Conservation (phyloP, 2,329 filamentous ascomycete genomes). For the Colletotrichum plurivorum region DNA sequence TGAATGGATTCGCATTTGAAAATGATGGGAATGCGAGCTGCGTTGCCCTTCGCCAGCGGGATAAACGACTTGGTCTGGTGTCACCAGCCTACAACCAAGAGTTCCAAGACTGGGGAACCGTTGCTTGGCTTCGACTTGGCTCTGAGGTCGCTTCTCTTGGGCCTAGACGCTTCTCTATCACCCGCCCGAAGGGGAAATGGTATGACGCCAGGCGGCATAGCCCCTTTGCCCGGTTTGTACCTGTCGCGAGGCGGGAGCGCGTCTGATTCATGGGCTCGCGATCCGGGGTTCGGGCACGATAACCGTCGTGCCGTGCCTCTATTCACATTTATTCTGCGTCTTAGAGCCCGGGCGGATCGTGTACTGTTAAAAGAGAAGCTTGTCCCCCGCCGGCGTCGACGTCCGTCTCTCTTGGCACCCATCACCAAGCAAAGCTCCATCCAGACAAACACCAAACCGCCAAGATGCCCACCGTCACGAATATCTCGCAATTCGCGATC, state of each 20-base stretch:
- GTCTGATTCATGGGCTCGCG: not conserved
- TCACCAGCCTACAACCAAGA: too few relatives aligned
- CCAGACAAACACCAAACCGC: not conserved
- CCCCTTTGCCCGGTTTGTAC: conserved; percentile 19
- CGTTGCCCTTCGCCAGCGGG: too few relatives aligned
- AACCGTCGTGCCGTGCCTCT: not conserved
- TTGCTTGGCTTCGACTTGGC: too few relatives aligned
- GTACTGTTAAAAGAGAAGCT: not conserved
- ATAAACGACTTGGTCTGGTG: too few relatives aligned
- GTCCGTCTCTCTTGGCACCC: not conserved
- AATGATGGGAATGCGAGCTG: too few relatives aligned
- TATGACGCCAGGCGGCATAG: conserved; percentile 3
- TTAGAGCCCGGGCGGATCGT: not conserved
- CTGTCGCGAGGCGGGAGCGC: not conserved
- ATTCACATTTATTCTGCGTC: not conserved
- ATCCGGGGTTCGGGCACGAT: not conserved
- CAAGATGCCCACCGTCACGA: conserved; percentile 46
- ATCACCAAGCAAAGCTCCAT: not conserved
- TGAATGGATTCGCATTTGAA: too few relatives aligned
- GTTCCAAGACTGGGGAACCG: too few relatives aligned
- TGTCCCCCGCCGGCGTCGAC: not conserved
- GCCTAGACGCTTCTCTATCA: not conserved
- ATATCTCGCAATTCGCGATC: conserved; percentile 39
- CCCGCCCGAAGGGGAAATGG: not conserved
- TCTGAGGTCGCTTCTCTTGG: not conserved